Conservation (phyloP, 2,329 filamentous ascomycete species). For the Raffaelea deltoideospora region DNA sequence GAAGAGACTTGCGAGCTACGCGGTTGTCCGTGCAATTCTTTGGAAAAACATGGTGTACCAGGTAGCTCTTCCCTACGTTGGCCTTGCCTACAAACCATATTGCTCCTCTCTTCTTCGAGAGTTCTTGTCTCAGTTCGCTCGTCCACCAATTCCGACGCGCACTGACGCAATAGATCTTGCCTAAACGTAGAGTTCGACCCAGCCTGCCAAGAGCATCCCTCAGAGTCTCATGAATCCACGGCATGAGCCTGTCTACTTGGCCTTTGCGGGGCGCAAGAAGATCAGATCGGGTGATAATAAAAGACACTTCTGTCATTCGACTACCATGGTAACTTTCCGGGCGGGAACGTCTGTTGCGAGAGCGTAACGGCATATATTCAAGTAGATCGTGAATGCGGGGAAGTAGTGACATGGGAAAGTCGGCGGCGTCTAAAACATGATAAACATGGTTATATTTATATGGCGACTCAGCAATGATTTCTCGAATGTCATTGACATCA, state of each 20-base stretch:
- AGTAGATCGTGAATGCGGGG: conserved; percentile 59
- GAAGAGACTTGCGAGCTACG: too few species aligned
- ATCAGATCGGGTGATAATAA: conserved; percentile 82
- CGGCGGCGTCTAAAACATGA: conserved; percentile 85
- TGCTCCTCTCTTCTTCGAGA: conserved; percentile 69
- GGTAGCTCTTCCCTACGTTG: conserved; percentile 89
- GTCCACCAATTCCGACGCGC: conserved; percentile 87
- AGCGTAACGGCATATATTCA: conserved; percentile 57
- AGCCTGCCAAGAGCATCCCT: conserved; percentile 57
- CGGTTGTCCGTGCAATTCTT: conserved; percentile 48
- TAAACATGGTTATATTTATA: conserved; percentile 90
- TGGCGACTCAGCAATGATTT: conserved; percentile 77
- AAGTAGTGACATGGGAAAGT: conserved; percentile 89
- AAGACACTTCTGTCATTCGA: conserved; percentile 64
- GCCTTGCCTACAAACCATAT: conserved; percentile 97
- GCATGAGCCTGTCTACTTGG: conserved; percentile 75
- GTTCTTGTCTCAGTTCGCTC: conserved; percentile 67
- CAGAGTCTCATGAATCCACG: conserved; percentile 64
- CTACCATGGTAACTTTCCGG: conserved; percentile 49
- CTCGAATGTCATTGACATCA: conserved; percentile 61
- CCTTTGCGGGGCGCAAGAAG: conserved; percentile 70
- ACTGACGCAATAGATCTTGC: conserved; percentile 78
- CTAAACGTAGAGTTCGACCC: conserved; percentile 60
- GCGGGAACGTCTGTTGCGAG: conserved; percentile 64
- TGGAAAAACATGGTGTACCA: conserved; percentile 79